phyloP scores from a whole-genome alignment of 176 grass and related monocot species.

The Oryza glaberrima region DNA sequence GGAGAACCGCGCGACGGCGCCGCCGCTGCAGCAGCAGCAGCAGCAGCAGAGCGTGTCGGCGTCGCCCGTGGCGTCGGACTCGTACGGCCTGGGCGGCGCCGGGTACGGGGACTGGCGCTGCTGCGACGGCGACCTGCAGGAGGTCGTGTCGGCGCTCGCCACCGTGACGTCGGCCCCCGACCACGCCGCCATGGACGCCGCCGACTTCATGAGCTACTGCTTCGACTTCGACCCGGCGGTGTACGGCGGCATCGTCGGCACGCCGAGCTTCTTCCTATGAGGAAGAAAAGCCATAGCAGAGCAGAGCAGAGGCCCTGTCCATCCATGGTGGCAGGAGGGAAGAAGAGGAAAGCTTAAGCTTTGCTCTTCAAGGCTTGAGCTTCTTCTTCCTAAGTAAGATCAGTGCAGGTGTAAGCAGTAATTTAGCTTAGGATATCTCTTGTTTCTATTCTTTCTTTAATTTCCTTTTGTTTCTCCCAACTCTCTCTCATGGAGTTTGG shows the following conservation, averaged over 20 bases:
- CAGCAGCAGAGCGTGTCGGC: constrained; percentile 14
- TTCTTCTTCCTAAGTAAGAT: constrained; percentile 40
- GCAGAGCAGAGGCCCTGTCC: neutral
- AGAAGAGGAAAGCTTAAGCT: constrained; percentile 28
- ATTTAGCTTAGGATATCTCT: constrained; percentile 17
- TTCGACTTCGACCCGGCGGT: constrained; percentile 42
- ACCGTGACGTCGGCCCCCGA: constrained; percentile 24
- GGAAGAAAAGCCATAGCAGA: neutral
- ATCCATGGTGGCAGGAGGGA: constrained; percentile 26
- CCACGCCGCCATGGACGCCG: constrained; percentile 3
- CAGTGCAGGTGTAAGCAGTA: constrained; percentile 35
- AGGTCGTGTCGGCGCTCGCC: constrained; percentile 49
- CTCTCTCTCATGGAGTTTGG: neutral
- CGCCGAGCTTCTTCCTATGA: constrained; percentile 42
- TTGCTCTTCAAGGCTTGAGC: no score
- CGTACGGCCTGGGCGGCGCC: constrained; percentile 20
- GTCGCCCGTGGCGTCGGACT: constrained; percentile 63
- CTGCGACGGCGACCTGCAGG: constrained; percentile 48
- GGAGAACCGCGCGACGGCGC: constrained; percentile 23
- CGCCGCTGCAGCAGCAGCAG: neutral
- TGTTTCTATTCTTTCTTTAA: constrained; percentile 24
- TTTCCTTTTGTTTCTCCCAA: neutral
- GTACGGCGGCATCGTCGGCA: constrained; percentile 31
- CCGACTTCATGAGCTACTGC: constrained; percentile 35
- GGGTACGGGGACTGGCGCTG: constrained; percentile 33